Conservation (phyloP, 78 protist species). For the Chrysochromulina parva region DNA sequence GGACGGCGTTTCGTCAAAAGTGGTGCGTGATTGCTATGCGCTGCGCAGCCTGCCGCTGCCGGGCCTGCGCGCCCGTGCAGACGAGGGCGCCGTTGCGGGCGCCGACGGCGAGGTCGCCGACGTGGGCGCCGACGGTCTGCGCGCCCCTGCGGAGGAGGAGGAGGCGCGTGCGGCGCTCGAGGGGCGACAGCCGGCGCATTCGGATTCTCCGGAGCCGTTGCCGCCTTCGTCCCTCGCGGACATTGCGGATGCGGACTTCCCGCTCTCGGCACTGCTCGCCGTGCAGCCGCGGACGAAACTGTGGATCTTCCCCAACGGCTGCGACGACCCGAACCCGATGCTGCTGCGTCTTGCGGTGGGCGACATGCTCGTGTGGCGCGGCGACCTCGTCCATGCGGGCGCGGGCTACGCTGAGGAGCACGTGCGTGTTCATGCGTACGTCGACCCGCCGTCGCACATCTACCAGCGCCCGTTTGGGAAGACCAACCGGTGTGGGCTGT, state of each 20-base stretch:
- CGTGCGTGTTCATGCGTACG: background rate
- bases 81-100: background rate
- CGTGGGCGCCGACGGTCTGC: too few relatives aligned
- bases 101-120: too few relatives aligned
- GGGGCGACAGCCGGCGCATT: conserved; percentile 10
- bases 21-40: background rate
- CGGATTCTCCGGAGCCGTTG: background rate
- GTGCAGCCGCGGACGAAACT: background rate
- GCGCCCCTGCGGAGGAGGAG: too few relatives aligned
- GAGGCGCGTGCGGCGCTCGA: background rate
- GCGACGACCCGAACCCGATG: background rate
- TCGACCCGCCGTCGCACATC: background rate
- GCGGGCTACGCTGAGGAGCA: background rate
- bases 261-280: background rate
- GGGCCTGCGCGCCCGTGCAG: background rate
- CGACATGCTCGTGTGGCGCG: background rate
- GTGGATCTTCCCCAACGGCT: background rate
- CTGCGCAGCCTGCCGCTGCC: background rate
- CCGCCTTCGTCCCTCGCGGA: background rate
- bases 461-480: background rate
- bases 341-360: background rate
- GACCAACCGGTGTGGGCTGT: background rate
- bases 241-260: background rate
- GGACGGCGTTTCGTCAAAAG: background rate
- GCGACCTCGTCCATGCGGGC: background rate